Base-by-base conservation (phyloP, 345 rosid species). In the Gossypium raimondii region DNA sequence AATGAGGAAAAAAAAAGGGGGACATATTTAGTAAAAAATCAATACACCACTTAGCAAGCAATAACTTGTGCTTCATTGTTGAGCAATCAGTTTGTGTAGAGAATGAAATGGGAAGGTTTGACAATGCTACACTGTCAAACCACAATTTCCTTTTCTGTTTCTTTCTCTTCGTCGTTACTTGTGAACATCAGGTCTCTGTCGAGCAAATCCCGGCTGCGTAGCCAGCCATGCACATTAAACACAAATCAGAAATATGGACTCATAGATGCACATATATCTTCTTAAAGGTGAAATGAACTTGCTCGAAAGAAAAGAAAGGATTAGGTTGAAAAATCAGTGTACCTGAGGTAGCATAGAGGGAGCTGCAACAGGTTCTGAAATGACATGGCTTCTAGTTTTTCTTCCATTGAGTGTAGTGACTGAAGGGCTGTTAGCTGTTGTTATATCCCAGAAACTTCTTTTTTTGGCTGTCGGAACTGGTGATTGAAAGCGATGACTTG, bases 261-360 rank as follows among this genome's bases (percentile, higher is more conserved):
- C n/a, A 14, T 20, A 29, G 22, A 25, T 13, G 60, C 25, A 43
- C n/a, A 51, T 58, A 58, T 22, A 22, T 11, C 34, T 6, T 2
- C 34, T 66, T 45, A 34, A 12, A 22, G 27, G 11, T 24, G 29
- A 50, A 69, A 50, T 9, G 45, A 69, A 51, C 24, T 44, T 55
- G 58, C 43, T 7, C 18, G 16, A 62, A 64, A 3, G 11, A 24
- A 34, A 51, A 74, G 53, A 41, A 62, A 18, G 41, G 9, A 11
- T 13, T 5, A 10, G 17, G 18, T 47, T 11, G 38, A 51, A 27
- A 64, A 43, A 25, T 67, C 6, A 77, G 20, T n/a, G 45, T 77
- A 92, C 97, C 97, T 92, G 97, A 84, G 92, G 97, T 80, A 94
- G 91, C 94, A 89, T 82, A 66, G 98, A 94, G 68, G 97, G 98